Percentiles rank a stretch among this genome's conserved stretches.
Conservation (phyloP, 2,329 filamentous ascomycete species). For the Talaromyces sp. region DNA sequence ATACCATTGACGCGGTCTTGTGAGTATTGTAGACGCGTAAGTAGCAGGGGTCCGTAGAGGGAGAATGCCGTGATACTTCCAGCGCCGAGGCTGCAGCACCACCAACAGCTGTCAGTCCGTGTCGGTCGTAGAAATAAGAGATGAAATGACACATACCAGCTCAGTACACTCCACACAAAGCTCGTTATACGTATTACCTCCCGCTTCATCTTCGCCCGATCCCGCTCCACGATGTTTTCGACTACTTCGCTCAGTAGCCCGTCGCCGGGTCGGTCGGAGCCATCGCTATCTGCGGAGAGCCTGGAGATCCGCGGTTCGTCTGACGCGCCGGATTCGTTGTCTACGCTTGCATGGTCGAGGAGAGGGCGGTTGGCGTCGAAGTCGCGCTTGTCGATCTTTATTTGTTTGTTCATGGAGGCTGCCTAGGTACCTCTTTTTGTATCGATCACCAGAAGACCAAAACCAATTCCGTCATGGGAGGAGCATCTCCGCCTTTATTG, state of each 20-base stretch:
- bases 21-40: conserved; percentile 78
- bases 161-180: conserved; percentile 60
- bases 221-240: conserved; percentile 57
- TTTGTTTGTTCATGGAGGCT: conserved; percentile 5
- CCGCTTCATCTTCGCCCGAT: conserved; percentile 53
- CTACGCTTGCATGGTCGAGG: conserved; percentile 21
- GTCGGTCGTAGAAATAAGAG: neutral
- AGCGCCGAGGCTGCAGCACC: conserved; percentile 62
- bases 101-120: conserved; percentile 12
- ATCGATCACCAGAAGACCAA: too few species aligned
- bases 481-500: too few species aligned
- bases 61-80: conserved; percentile 93
- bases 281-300: conserved; percentile 19
- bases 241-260: conserved; percentile 60
- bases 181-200: conserved; percentile 53
- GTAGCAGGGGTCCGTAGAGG: conserved; percentile 87
- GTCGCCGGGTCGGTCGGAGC: conserved; percentile 36
- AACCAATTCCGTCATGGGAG: too few species aligned
- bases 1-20: conserved; percentile 91
- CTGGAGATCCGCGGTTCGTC: conserved; percentile 18
- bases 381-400: conserved; percentile 41
- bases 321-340: conserved; percentile 22
- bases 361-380: conserved; percentile 44
- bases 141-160: conserved; percentile 44
- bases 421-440: neutral